phyloP scores from a whole-genome alignment of 2,329 filamentous ascomycete species.

The Stachybotrys chlorohalonatus region DNA sequence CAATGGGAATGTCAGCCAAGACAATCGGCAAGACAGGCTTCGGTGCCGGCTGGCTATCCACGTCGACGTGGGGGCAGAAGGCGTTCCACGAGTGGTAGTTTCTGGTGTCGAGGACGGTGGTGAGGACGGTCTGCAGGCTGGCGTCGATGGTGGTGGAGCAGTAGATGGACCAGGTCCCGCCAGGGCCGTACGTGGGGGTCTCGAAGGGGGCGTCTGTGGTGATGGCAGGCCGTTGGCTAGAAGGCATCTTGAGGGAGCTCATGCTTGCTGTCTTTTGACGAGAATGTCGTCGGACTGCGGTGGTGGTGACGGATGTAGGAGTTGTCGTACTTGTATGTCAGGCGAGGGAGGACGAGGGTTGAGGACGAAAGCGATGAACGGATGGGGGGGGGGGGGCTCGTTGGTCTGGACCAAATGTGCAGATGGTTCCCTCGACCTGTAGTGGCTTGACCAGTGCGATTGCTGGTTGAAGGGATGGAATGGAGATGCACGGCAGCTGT shows the following conservation, averaged over 20 bases:
- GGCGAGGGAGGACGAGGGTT: too few relatives aligned
- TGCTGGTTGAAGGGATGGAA: too few relatives aligned
- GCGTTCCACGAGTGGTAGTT: conserved; percentile 26
- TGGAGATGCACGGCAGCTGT: too few relatives aligned
- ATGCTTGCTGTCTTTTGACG: not conserved
- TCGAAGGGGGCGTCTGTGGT: conserved; percentile 9
- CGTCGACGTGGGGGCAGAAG: conserved; percentile 18
- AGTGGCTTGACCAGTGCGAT: too few relatives aligned
- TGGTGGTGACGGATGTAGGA: not conserved
- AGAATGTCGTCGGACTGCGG: not conserved
- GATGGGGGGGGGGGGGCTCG: too few relatives aligned
- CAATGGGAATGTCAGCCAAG: conserved; percentile 2
- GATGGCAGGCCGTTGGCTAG: conserved; percentile 7
- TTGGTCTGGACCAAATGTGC: too few relatives aligned
- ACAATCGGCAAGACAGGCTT: conserved; percentile 4
- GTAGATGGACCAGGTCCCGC: conserved; percentile 17
- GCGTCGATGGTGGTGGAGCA: conserved; percentile 24
- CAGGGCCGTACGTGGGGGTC: conserved; percentile 19
- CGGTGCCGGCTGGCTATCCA: conserved; percentile 10
- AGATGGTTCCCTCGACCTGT: too few relatives aligned
- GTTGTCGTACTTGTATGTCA: too few relatives aligned
- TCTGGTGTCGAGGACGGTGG: conserved; percentile 18
- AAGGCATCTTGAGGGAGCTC: conserved; percentile 4
- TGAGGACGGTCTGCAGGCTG: conserved; percentile 19
- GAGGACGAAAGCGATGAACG: too few relatives aligned